phyloP scores from a whole-genome alignment of 345 rosid species.

The Anacardium occidentale region DNA sequence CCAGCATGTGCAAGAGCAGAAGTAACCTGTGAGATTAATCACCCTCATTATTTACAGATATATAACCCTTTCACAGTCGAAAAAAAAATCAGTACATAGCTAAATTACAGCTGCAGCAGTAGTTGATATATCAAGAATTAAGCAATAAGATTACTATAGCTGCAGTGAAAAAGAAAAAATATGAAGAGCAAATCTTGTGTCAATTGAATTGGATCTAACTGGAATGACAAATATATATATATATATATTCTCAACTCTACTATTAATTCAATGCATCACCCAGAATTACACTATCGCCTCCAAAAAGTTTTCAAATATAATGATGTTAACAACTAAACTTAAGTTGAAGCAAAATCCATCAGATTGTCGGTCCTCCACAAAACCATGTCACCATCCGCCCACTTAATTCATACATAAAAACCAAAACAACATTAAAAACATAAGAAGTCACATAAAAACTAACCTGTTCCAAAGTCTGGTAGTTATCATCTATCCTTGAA shows the following conservation, averaged over 20 bases:
- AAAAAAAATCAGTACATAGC: not conserved
- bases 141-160: not conserved
- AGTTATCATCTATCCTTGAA: conserved; percentile 81
- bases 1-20: conserved; percentile 82
- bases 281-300: not conserved
- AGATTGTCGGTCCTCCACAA: not conserved
- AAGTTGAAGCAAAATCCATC: not conserved
- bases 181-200: no score
- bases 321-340: conserved; percentile 8
- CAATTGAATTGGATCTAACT: no score
- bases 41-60: conserved; percentile 1
- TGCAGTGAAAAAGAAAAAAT: not conserved
- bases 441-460: conserved; percentile 9
- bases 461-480: conserved; percentile 85
- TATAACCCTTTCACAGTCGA: not conserved
- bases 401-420: not conserved
- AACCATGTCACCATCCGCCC: not conserved
- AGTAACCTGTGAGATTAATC: conserved; percentile 55
- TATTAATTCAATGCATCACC: not conserved
- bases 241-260: no score
- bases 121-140: not conserved
- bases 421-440: not conserved
- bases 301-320: not conserved
- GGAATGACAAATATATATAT: no score
- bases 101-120: no score